Conservation (phyloP, 345 rosid species). For the Pseudoturritis turrita region DNA sequence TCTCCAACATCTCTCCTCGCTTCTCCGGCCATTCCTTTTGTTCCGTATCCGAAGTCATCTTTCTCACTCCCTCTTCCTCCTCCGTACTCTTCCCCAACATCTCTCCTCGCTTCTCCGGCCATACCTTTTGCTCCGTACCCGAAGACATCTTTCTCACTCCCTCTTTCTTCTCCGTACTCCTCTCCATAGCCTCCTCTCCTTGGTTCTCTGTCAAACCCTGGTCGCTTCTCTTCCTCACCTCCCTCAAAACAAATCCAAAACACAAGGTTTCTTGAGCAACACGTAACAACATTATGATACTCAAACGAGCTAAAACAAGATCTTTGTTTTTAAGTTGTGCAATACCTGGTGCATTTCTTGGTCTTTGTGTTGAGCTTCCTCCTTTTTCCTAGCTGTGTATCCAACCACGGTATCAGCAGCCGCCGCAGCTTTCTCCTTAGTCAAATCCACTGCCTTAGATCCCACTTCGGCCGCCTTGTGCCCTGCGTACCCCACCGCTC, state of each 20-base stretch:
- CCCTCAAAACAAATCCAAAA: conserved; percentile 24
- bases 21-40: neutral
- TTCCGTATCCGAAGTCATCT: conserved; percentile 20
- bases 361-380: conserved; percentile 44
- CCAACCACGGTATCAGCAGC: conserved; percentile 56
- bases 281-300: neutral
- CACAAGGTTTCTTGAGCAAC: conserved; percentile 2
- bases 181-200: neutral
- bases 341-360: conserved; percentile 25
- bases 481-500: conserved; percentile 44
- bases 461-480: conserved; percentile 62
- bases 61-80: neutral
- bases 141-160: neutral
- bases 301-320: neutral
- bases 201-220: neutral
- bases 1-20: neutral
- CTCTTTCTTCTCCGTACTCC: neutral
- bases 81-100: neutral
- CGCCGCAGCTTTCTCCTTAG: conserved; percentile 46
- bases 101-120: neutral
- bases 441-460: conserved; percentile 52
- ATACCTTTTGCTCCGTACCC: conserved; percentile 3
- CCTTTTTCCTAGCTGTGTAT: conserved; percentile 68
- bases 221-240: conserved; percentile 30
- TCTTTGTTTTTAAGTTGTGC: neutral